Conservation (phyloP, 2,329 filamentous ascomycete species). For the Fusarium globosum region DNA sequence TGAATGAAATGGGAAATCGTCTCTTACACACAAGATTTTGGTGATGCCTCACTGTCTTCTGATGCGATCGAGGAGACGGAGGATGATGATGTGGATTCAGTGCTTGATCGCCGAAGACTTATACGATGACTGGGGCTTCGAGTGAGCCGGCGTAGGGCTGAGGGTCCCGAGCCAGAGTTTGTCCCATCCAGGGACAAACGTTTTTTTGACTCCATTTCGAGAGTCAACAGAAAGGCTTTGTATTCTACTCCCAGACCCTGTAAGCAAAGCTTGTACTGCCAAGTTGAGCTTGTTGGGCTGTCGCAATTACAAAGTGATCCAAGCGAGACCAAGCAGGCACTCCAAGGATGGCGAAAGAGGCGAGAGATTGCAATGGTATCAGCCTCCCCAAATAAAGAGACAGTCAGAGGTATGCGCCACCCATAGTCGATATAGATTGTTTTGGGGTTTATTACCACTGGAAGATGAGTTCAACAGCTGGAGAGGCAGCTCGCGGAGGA, state of each 20-base stretch:
- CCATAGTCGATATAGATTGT: constrained; percentile 41
- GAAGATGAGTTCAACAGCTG: constrained; percentile 18
- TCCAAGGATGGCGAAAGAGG: constrained; percentile 9
- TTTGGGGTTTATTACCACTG: constrained; percentile 29
- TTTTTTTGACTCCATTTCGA: constrained; percentile 48
- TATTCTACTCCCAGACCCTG: background rate
- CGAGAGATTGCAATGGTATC: constrained; percentile 8
- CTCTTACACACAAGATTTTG: constrained; percentile 51
- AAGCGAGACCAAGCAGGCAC: background rate
- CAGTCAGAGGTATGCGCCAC: constrained; percentile 34
- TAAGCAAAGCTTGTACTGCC: background rate
- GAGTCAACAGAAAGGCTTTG: background rate
- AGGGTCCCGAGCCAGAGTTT: constrained; percentile 43
- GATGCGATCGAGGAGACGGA: constrained; percentile 41
- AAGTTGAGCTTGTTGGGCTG: background rate
- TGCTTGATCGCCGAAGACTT: constrained; percentile 47
- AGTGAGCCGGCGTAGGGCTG: constrained; percentile 49
- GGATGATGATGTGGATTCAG: constrained; percentile 45
- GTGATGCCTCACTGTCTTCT: constrained; percentile 41
- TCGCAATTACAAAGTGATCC: background rate
- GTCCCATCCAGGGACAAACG: constrained; percentile 46
- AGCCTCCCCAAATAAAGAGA: constrained; percentile 1
- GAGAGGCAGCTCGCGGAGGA: constrained; percentile 45
- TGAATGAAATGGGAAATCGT: constrained; percentile 13
- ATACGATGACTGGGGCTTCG: constrained; percentile 49